phyloP scores from a whole-genome alignment of 2,329 filamentous ascomycete genomes.

The Aspergillus sp. region DNA sequence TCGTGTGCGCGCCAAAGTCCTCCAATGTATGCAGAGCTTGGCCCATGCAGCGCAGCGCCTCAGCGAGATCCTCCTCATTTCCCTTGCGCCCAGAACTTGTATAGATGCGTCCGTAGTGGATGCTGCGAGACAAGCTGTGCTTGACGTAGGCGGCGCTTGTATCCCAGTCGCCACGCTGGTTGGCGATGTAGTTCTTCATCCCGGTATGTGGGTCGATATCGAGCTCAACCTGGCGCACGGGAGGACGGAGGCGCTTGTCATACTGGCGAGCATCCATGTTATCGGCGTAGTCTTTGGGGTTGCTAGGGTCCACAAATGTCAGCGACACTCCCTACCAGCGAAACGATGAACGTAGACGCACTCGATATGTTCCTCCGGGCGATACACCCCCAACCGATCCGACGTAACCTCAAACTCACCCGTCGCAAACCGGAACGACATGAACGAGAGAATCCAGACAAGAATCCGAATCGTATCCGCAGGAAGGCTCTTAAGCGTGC shows the following conservation, averaged over 20 bases:
- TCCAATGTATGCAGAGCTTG: slow-evolving; percentile 72
- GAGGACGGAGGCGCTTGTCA: slow-evolving; percentile 73
- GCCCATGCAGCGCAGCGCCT: slow-evolving; percentile 68
- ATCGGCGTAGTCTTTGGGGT: slow-evolving; percentile 80
- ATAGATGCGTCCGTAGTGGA: slow-evolving; percentile 72
- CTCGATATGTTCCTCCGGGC: slow-evolving; percentile 59
- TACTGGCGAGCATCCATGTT: slow-evolving; percentile 70
- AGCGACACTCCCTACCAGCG: too few species aligned
- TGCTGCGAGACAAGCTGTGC: slow-evolving; percentile 64
- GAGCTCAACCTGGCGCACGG: slow-evolving; percentile 64
- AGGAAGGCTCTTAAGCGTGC: slow-evolving; percentile 70
- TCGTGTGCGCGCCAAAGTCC: slow-evolving; percentile 73
- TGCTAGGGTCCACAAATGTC: slow-evolving; percentile 39
- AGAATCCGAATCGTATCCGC: slow-evolving; percentile 71
- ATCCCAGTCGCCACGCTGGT: slow-evolving; percentile 78
- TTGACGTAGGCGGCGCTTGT: slow-evolving; percentile 82
- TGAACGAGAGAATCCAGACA: slow-evolving; percentile 74
- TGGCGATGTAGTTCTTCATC: slow-evolving; percentile 99
- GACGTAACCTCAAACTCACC: slow-evolving; percentile 78
- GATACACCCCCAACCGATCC: slow-evolving; percentile 71
- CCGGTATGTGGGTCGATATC: slow-evolving; percentile 69
- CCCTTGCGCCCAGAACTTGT: slow-evolving; percentile 59
- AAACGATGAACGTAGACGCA: slow-evolving; percentile 14
- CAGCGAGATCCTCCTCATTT: slow-evolving; percentile 70
- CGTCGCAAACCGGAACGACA: slow-evolving; percentile 79